Conservation (phyloP, 106 monocot species). For the Hemerocallis citrina region DNA sequence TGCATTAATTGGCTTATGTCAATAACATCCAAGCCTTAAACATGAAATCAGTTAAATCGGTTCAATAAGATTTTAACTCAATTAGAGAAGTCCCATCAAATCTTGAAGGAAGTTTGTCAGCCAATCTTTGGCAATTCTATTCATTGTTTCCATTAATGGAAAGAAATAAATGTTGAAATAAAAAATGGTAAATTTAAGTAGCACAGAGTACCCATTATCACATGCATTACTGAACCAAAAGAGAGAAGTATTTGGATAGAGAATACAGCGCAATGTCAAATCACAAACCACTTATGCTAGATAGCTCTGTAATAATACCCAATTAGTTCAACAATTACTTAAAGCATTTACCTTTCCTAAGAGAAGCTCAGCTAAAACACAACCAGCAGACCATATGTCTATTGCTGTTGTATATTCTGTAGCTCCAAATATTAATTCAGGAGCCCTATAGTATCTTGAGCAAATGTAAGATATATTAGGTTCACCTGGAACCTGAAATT, state of each 20-base stretch:
- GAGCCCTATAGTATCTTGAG: slow-evolving; percentile 87
- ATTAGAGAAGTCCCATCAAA: too few relatives aligned
- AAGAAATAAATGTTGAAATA: too few relatives aligned
- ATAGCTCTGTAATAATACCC: slow-evolving; percentile 28
- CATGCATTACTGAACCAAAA: too few relatives aligned
- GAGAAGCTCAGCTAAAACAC: slow-evolving; percentile 27
- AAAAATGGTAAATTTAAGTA: too few relatives aligned
- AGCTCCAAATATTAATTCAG: slow-evolving; percentile 73
- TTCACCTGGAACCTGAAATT: slow-evolving; percentile 68
- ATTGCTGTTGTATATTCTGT: slow-evolving; percentile 25
- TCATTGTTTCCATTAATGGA: too few relatives aligned
- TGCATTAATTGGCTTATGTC: too few relatives aligned
- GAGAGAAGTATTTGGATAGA: neutral
- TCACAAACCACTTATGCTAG: slow-evolving; percentile 58
- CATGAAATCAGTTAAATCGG: too few relatives aligned
- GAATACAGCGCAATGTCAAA: slow-evolving; percentile 11
- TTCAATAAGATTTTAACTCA: too few relatives aligned
- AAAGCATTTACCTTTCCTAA: slow-evolving; percentile 18
- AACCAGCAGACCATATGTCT: slow-evolving; percentile 32
- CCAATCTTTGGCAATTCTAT: too few relatives aligned
- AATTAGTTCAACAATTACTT: slow-evolving; percentile 45
- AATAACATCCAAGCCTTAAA: too few relatives aligned
- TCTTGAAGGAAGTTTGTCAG: too few relatives aligned
- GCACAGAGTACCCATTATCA: too few relatives aligned
- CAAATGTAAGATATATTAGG: slow-evolving; percentile 92